Percentiles rank a stretch among this genome's conserved stretches.
Conservation (phyloP, 2,329 filamentous ascomycete genomes). For the Bipolaris oryzae region DNA sequence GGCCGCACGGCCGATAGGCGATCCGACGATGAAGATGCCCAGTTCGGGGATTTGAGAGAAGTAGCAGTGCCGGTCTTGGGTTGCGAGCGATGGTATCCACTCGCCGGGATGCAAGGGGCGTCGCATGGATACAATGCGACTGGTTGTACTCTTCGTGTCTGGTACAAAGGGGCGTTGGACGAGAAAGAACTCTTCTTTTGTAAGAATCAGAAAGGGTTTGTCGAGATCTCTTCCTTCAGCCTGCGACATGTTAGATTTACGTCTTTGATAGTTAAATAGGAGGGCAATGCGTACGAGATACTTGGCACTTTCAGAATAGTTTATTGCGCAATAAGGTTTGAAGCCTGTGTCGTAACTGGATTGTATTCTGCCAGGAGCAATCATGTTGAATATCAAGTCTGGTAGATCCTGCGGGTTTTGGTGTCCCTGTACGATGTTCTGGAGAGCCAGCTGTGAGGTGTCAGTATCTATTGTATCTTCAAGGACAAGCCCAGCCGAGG, state of each 20-base stretch:
- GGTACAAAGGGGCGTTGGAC: slow-evolving; percentile 43
- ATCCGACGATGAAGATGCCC: slow-evolving; percentile 70
- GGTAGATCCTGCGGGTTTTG: not conserved
- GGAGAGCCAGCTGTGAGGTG: not conserved
- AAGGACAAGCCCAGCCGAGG: not conserved
- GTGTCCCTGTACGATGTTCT: not conserved
- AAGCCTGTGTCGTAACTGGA: not conserved
- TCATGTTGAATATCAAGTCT: not conserved
- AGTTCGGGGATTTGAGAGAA: slow-evolving; percentile 70
- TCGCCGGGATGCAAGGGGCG: slow-evolving; percentile 35
- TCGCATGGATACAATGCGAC: slow-evolving; percentile 45
- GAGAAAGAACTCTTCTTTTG: slow-evolving; percentile 53
- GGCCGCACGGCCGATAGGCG: slow-evolving; percentile 68
- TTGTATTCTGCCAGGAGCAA: not conserved
- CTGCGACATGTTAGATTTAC: not conserved
- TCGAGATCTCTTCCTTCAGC: not conserved
- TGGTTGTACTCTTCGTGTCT: slow-evolving; percentile 8
- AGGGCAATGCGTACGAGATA: not conserved
- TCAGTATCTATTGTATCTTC: not conserved
- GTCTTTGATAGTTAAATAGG: not conserved
- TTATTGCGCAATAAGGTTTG: not conserved
- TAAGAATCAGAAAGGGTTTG: slow-evolving; percentile 50
- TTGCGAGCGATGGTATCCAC: slow-evolving; percentile 9
- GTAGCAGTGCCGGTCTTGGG: slow-evolving; percentile 64
- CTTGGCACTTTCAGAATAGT: not conserved